Evolutionary conservation across 805 yeast genomes (phyloP), one percentile per base, ranked within the genome.

Genomic region (Zygosaccharomyces pseudorouxii): DNA sequence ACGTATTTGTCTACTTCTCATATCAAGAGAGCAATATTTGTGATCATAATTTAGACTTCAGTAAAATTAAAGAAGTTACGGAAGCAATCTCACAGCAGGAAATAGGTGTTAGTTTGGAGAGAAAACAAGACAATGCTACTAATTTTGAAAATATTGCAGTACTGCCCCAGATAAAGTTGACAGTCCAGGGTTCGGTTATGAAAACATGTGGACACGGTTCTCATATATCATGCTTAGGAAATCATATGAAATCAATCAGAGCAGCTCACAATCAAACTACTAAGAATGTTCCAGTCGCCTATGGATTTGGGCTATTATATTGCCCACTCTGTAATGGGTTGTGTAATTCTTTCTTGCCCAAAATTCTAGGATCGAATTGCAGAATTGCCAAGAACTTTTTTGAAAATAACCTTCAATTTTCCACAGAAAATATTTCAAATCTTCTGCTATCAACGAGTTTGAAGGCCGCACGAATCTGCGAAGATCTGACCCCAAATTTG

Each of bases 291-390:
- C 95, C 96, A 0, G 95, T 85, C 54, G 81, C 86, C 53, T 68
- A 74, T 10, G 81, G 81, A 25, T 79, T 79, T 49, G 79, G 81
- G 6, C 95, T 90, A 58, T 84, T 87, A 55, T 69, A 87, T 22
- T 92, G 99, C 60, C 98, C 98, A 0, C 74, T 92, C 31, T 92
- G 99, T 71, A 89, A 89, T 51, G 84, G 95, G 0, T 72, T 92
- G 39, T 86, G 85, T 60, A 92, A 92, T 61, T 75, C 84, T 50
- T 89, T 92, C 62, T 69, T 92, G 38, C 99, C 98, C 0, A 71
- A 86, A 30, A 25, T 56, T 3, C 38, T 27, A 23, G 38, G 48
- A n/a, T 48, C 42, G 11, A 51, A 47, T 23, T 41, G 33, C 27
- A 46, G 49, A 38, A 12, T 38, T 10, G 39, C 38, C 5, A 46